Evolutionary conservation across 768 basidiomycete genomes (phyloP).

Genomic region (Calocybe cyanea): DNA sequence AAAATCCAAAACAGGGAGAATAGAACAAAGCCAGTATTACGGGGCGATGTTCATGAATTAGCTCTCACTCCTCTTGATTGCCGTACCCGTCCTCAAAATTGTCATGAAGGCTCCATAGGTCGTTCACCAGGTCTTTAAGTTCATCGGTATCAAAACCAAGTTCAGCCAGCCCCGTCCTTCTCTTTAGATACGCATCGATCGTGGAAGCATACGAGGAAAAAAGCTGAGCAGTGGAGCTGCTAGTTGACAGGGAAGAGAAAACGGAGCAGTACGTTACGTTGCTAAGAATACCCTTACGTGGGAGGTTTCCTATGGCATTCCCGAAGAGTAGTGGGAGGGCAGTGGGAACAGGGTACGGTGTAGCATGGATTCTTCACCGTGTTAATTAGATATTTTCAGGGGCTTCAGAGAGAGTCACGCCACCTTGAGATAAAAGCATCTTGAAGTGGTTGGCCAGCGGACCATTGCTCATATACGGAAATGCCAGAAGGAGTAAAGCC

Average conservation of each 20-base stretch:
- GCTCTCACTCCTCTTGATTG: slow-evolving; percentile 16
- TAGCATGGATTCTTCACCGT: slow-evolving; percentile 38
- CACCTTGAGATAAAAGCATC: slow-evolving; percentile 36
- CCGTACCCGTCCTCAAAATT: slow-evolving; percentile 28
- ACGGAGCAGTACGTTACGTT: slow-evolving; percentile 18
- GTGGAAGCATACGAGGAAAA: slow-evolving; percentile 52
- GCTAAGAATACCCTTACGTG: slow-evolving; percentile 11
- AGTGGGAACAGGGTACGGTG: slow-evolving; percentile 55
- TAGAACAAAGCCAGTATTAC: background rate
- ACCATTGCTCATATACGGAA: slow-evolving; percentile 37
- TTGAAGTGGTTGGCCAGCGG: slow-evolving; percentile 22
- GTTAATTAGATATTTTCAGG: slow-evolving; percentile 3
- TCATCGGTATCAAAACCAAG: slow-evolving; percentile 53
- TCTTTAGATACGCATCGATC: slow-evolving; percentile 40
- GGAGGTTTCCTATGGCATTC: slow-evolving; percentile 9
- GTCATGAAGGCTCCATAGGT: slow-evolving; percentile 59
- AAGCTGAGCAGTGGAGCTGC: slow-evolving; percentile 33
- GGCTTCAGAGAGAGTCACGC: slow-evolving; percentile 11
- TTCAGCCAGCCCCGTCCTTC: slow-evolving; percentile 29
- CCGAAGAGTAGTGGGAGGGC: slow-evolving; percentile 54
- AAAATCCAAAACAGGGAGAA: background rate
- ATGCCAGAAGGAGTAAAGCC: slow-evolving; percentile 45
- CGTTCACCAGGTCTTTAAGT: slow-evolving; percentile 49
- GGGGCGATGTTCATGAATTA: background rate
- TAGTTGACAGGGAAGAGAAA: slow-evolving; percentile 46